phyloP scores from a whole-genome alignment of 805 yeast species.

The Cyberlindnera bimundalis region DNA sequence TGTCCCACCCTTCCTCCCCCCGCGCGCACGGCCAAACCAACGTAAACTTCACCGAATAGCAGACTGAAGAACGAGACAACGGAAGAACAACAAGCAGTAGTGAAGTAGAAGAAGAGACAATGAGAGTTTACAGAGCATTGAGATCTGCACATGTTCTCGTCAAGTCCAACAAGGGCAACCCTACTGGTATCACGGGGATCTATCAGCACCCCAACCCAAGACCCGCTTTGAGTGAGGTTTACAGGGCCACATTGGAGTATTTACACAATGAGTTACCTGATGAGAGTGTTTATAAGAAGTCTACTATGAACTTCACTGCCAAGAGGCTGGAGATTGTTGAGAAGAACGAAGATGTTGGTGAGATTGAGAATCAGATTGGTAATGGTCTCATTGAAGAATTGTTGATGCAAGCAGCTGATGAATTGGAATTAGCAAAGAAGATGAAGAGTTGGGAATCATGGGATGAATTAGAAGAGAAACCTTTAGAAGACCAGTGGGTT shows the following conservation, averaged over 20 bases:
- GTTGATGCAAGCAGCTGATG: constrained; percentile 79
- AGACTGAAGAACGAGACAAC: background rate
- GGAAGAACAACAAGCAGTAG: background rate
- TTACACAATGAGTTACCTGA: constrained; percentile 62
- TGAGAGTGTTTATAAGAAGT: constrained; percentile 70
- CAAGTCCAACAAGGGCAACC: constrained; percentile 58
- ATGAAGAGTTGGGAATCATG: constrained; percentile 69
- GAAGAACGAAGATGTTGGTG: constrained; percentile 53
- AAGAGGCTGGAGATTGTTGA: constrained; percentile 68
- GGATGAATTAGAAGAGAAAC: constrained; percentile 80
- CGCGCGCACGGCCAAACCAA: too few relatives aligned
- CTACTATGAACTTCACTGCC: constrained; percentile 68
- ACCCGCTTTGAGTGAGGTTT: constrained; percentile 69
- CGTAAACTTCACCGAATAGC: too few relatives aligned
- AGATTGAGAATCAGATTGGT: constrained; percentile 72
- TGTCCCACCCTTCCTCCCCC: too few relatives aligned
- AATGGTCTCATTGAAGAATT: constrained; percentile 84
- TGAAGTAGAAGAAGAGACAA: constrained; percentile 9
- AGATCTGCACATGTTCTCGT: constrained; percentile 47
- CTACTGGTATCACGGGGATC: constrained; percentile 80
- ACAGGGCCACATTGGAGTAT: constrained; percentile 61
- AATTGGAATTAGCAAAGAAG: constrained; percentile 61
- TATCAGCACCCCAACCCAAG: constrained; percentile 80
- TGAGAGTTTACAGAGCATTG: constrained; percentile 34
- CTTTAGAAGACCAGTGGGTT: constrained; percentile 80